These are phyloP conservation scores for Passalora sequoiae DNA, from an alignment of 2,329 filamentous ascomycete species.

Conservation along the genomic window DNA sequence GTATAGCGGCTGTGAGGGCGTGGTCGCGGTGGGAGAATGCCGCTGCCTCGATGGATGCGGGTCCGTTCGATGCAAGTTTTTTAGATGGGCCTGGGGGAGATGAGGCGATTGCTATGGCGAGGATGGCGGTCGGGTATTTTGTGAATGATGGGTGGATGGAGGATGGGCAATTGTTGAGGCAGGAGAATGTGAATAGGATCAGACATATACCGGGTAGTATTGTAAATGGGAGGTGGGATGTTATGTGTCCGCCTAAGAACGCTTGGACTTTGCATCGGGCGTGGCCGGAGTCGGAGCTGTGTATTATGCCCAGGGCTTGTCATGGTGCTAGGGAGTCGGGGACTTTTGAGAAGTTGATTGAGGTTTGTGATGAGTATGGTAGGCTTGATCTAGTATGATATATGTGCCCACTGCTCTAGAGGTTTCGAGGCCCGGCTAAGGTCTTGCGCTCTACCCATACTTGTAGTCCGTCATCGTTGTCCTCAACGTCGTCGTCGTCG, in stretches of 20 bases:
- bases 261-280: slow-evolving; percentile 8
- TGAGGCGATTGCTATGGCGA: not conserved
- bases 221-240: slow-evolving; percentile 10
- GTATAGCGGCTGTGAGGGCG: not conserved
- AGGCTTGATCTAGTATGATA: not conserved
- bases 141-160: slow-evolving; percentile 5
- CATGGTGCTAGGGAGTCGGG: slow-evolving; percentile 6
- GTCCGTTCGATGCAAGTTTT: not conserved
- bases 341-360: not conserved
- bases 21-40: not conserved
- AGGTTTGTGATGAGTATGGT: slow-evolving; percentile 5
- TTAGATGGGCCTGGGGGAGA: slow-evolving; percentile 6
- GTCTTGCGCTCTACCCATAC: too few species aligned
- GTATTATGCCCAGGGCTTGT: slow-evolving; percentile 6
- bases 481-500: too few species aligned
- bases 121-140: slow-evolving; percentile 7
- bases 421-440: too few species aligned
- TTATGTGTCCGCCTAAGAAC: slow-evolving; percentile 5
- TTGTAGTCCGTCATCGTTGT: too few species aligned
- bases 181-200: slow-evolving; percentile 8
- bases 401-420: too few species aligned
- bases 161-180: slow-evolving; percentile 6
- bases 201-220: slow-evolving; percentile 9
- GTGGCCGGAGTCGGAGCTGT: slow-evolving; percentile 5
- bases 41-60: not conserved